A percentile compares a stretch with the other conserved stretches of the same genome.
Evolutionary conservation across 2,329 filamentous ascomycete genomes (phyloP).

Genomic region (Aspergillus sp.): DNA sequence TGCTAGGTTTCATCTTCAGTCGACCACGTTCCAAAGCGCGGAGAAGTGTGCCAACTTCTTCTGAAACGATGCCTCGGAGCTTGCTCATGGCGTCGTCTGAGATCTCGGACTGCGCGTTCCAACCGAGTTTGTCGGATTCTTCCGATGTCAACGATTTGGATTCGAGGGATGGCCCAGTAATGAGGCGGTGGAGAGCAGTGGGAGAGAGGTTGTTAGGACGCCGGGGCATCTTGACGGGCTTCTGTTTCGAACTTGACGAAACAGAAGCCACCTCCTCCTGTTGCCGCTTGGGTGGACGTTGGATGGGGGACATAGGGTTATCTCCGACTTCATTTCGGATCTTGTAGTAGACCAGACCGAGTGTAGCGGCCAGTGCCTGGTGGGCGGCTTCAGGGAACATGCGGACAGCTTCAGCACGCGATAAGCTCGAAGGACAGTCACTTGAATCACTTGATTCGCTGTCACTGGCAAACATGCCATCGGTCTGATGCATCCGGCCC

Average conservation of each 20-base stretch:
- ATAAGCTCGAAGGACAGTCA: slow-evolving; percentile 35
- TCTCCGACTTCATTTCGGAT: slow-evolving; percentile 43
- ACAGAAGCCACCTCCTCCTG: slow-evolving; percentile 36
- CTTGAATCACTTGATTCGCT: slow-evolving; percentile 42
- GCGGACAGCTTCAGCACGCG: slow-evolving; percentile 36
- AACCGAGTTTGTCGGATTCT: slow-evolving; percentile 34
- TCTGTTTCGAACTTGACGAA: slow-evolving; percentile 32
- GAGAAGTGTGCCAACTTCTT: slow-evolving; percentile 35
- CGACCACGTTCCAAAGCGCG: slow-evolving; percentile 38
- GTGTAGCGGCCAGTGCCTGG: slow-evolving; percentile 40
- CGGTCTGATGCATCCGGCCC: slow-evolving; percentile 35
- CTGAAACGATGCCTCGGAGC: slow-evolving; percentile 36
- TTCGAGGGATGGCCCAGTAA: slow-evolving; percentile 36
- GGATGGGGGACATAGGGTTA: slow-evolving; percentile 26
- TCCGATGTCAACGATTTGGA: slow-evolving; percentile 33
- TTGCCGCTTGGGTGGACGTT: slow-evolving; percentile 36
- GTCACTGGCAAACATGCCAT: slow-evolving; percentile 29
- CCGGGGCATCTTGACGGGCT: slow-evolving; percentile 37
- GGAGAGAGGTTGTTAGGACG: slow-evolving; percentile 33
- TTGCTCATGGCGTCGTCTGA: slow-evolving; percentile 41
- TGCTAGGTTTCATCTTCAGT: slow-evolving; percentile 35
- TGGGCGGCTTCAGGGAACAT: slow-evolving; percentile 41
- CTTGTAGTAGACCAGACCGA: slow-evolving; percentile 43
- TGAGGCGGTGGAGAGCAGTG: slow-evolving; percentile 29
- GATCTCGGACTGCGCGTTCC: slow-evolving; percentile 37